Evolutionary conservation across 768 basidiomycete genomes (phyloP).

Genomic region (Xanthoconium purpureum): DNA sequence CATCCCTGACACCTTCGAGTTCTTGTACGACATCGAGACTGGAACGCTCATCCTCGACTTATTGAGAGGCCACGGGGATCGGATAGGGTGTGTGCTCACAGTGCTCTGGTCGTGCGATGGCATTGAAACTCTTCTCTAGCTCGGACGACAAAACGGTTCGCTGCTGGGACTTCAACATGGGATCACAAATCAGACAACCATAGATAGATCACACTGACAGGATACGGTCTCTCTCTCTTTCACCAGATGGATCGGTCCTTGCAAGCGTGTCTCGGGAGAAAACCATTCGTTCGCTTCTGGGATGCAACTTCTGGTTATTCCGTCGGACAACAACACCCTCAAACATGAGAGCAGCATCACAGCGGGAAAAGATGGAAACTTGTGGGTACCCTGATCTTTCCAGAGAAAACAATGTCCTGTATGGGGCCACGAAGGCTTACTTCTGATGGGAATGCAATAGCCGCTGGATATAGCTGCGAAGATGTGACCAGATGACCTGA

Average conservation of each 20-base stretch:
- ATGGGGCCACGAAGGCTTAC: no score
- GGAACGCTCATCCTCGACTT: no score
- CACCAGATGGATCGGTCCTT: not conserved
- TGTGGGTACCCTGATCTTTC: no score
- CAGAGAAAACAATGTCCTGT: no score
- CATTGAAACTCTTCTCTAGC: not conserved
- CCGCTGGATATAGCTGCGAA: no score
- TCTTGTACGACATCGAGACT: no score
- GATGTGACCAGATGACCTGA: no score
- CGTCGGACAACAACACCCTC: not conserved
- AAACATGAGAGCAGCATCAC: not conserved
- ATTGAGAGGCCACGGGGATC: no score
- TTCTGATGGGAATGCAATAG: no score
- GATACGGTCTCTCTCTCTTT: not conserved
- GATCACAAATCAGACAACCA: not conserved
- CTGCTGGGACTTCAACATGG: no score
- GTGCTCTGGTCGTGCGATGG: not conserved
- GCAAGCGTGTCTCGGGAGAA: not conserved
- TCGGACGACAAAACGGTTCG: not conserved
- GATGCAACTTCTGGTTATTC: not conserved
- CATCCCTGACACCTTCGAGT: no score
- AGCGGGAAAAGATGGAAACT: not conserved
- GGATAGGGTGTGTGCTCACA: no score
- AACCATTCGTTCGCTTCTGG: slow-evolving; percentile 11
- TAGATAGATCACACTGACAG: not conserved